These are phyloP conservation scores for Kwoniella mangroviensis DNA, from an alignment of 768 basidiomycete genomes.

Conservation along the genomic window DNA sequence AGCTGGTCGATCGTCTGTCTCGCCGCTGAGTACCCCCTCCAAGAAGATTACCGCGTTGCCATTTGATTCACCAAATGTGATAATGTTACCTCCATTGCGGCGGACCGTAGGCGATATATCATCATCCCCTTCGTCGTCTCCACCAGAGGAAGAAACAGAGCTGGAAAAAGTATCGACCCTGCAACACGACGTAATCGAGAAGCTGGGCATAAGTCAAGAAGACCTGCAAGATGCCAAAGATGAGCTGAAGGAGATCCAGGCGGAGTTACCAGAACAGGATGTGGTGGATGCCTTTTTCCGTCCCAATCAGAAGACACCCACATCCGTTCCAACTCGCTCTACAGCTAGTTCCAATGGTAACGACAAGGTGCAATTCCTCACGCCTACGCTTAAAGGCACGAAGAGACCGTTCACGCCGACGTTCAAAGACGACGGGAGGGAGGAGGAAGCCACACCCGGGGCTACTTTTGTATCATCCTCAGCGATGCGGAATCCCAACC, in stretches of 20 bases:
- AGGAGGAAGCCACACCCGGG: slow-evolving; percentile 10
- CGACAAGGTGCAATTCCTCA: slow-evolving; percentile 2
- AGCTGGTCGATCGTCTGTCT: slow-evolving; percentile 24
- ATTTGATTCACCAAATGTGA: slow-evolving; percentile 27
- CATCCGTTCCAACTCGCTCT: neutral
- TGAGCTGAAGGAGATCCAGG: slow-evolving; percentile 28
- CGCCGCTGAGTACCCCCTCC: slow-evolving; percentile 38
- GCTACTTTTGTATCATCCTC: slow-evolving; percentile 16
- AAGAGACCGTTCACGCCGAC: slow-evolving; percentile 25
- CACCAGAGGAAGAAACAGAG: slow-evolving; percentile 9
- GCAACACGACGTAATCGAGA: slow-evolving; percentile 11
- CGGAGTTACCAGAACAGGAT: slow-evolving; percentile 19
- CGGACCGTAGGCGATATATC: slow-evolving; percentile 30
- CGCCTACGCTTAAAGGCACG: slow-evolving; percentile 11
- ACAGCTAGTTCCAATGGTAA: slow-evolving; percentile 4
- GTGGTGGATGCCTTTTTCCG: slow-evolving; percentile 23
- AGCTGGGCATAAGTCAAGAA: slow-evolving; percentile 25
- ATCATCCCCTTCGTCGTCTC: slow-evolving; percentile 41
- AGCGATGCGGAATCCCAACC: slow-evolving; percentile 7
- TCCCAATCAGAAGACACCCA: slow-evolving; percentile 23
- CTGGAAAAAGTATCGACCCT: slow-evolving; percentile 12
- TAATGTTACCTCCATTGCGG: slow-evolving; percentile 39
- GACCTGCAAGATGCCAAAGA: slow-evolving; percentile 28
- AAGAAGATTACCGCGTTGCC: slow-evolving; percentile 10
- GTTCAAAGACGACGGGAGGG: slow-evolving; percentile 10